Base-by-base conservation (phyloP, 2,329 filamentous ascomycete genomes). In the Pseudomassariella vexata region DNA sequence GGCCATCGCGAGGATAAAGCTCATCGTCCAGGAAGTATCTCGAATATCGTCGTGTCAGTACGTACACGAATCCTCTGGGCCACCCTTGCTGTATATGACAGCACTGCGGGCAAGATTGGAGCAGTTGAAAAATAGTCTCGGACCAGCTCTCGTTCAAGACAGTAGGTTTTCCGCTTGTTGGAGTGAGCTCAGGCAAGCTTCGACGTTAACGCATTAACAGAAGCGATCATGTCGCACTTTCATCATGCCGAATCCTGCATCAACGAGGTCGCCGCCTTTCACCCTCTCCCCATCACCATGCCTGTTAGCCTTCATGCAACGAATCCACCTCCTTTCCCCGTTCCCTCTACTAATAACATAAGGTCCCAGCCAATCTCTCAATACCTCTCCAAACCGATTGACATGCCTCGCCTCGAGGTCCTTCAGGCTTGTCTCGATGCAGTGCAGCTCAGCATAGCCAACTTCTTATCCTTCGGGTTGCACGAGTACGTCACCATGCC, bases 181-280 rank as follows among this genome's bases (percentile, higher is more conserved):
- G n/a, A 26, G 9, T 12, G 5, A 18, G 18, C 8, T 14, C 10
- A 23, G 8, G 19, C n/a, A 8, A 9, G 8, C 8, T 11, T 15
- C 11, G 21, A 11, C 18, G 11, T 3, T 16, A 28, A 17, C 3
- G 10, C 7, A 10, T 12, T 5, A 12, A 9, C 23, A 66, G 63
- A 55, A 6, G 40, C 55, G 4, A 40, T 64, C n/a, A 42, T 48
- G n/a, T 53, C 53, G 5, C 48, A 59, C 16, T 38, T 66, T 2
- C 49, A 53, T 34, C 50, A 51, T 22, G 43, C 55, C 3, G 62
- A 65, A 12, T 47, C 62, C 14, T 39, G 52, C 5, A 53, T 68
- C 24, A 44, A 55, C 9, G 59, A 66, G 35, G 49, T 48, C 46
- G 50, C 43, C 19, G 43, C 52, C 17, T 47, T 40, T 25, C 43